A percentile compares a stretch with the other conserved stretches of the same genome.
Conservation (phyloP, 495 filamentous ascomycete genomes). For the Geopyxis carbonaria region DNA sequence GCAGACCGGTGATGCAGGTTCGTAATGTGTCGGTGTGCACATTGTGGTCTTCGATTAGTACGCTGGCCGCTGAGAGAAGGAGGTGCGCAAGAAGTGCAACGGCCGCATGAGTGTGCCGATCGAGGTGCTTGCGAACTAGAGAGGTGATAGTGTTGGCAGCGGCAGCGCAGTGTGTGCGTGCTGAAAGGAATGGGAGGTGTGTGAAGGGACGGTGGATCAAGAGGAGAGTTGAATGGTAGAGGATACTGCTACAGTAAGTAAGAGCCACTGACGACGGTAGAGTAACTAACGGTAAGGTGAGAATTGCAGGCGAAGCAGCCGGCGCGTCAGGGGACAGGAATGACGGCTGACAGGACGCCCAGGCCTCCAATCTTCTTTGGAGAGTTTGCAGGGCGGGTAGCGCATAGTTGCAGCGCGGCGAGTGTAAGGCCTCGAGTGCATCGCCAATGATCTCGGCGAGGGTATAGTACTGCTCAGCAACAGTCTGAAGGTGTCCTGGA, state of each 20-base stretch:
- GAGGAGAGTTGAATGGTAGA: slow-evolving; percentile 46
- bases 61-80: slow-evolving; percentile 10
- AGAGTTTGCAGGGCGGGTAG: slow-evolving; percentile 44
- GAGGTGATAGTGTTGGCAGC: slow-evolving; percentile 29
- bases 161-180: too few relatives aligned
- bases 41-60: slow-evolving; percentile 8
- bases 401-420: slow-evolving; percentile 41
- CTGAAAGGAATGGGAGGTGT: too few relatives aligned
- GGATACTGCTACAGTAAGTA: slow-evolving; percentile 34
- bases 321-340: slow-evolving; percentile 39
- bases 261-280: not conserved
- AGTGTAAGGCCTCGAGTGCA: slow-evolving; percentile 44
- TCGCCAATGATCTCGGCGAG: slow-evolving; percentile 52
- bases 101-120: slow-evolving; percentile 10
- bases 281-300: slow-evolving; percentile 45
- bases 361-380: slow-evolving; percentile 42
- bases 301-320: slow-evolving; percentile 41
- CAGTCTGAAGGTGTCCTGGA: slow-evolving; percentile 12
- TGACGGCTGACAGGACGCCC: too few relatives aligned
- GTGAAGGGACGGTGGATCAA: slow-evolving; percentile 50
- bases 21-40: not conserved
- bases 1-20: too few relatives aligned
- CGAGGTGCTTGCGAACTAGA: slow-evolving; percentile 10
- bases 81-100: slow-evolving; percentile 17
- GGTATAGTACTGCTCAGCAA: slow-evolving; percentile 35